Evolutionary conservation across 1,284 basidiomycete species (phyloP).

Genomic region (Chiua sp.): DNA sequence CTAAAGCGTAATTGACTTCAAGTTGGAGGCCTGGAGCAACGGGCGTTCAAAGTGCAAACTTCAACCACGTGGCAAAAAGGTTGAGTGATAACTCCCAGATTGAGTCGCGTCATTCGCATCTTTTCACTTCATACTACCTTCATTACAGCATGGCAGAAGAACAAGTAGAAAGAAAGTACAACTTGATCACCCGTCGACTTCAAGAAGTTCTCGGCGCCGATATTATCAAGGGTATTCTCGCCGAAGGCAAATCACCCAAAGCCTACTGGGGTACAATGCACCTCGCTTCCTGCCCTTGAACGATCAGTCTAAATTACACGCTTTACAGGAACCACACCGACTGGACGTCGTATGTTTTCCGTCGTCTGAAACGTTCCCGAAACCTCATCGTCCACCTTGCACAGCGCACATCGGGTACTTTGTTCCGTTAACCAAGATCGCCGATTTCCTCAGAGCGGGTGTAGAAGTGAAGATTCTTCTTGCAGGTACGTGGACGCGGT

Average conservation of each 20-base stretch:
- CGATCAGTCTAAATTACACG: slow-evolving; percentile 5
- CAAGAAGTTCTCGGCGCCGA: slow-evolving; percentile 92
- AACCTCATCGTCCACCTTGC: slow-evolving; percentile 1
- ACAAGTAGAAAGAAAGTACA: slow-evolving; percentile 69
- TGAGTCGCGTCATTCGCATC: no score
- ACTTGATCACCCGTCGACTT: slow-evolving; percentile 86
- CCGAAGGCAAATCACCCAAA: slow-evolving; percentile 78
- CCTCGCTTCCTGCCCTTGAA: slow-evolving; percentile 3
- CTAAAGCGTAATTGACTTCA: no score
- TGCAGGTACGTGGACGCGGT: slow-evolving; percentile 67
- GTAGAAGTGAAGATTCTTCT: slow-evolving; percentile 92
- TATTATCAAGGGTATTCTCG: slow-evolving; percentile 80
- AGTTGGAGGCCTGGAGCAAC: no score
- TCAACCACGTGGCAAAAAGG: slow-evolving; percentile 17
- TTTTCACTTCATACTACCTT: not conserved
- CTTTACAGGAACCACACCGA: slow-evolving; percentile 84
- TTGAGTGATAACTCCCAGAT: no score
- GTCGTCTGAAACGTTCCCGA: not conserved
- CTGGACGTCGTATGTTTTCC: slow-evolving; percentile 82
- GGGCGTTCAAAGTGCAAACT: no score
- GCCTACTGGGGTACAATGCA: slow-evolving; percentile 85
- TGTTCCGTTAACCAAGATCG: slow-evolving; percentile 94
- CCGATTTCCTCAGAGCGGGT: slow-evolving; percentile 93
- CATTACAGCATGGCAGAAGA: slow-evolving; percentile 31
- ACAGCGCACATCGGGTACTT: slow-evolving; percentile 98